Percentiles rank a stretch among this genome's conserved stretches.
Conservation (phyloP, 1,284 basidiomycete species). For the Tylopilus sp. region DNA sequence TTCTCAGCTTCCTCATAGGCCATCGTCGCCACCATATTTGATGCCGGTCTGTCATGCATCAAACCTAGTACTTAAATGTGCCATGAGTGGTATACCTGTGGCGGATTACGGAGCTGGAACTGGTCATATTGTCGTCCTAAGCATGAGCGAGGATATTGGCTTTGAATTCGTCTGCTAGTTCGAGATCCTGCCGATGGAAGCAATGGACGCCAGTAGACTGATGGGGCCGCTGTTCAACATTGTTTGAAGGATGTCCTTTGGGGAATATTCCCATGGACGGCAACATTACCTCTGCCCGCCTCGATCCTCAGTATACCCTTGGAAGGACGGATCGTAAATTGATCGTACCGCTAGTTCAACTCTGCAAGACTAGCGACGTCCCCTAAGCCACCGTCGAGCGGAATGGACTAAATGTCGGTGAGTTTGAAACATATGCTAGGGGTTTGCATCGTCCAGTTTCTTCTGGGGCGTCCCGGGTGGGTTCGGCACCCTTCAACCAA, state of each 20-base stretch:
- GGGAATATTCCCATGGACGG: not conserved
- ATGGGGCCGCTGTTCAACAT: conserved; percentile 20
- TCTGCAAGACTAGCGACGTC: conserved; percentile 47
- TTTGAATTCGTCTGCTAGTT: conserved; percentile 37
- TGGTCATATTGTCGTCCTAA: conserved; percentile 49
- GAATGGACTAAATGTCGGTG: conserved; percentile 56
- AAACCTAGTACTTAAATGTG: not conserved
- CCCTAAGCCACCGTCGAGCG: conserved; percentile 69
- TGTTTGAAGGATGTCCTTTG: conserved; percentile 36
- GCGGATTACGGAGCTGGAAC: conserved; percentile 71
- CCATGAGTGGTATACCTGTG: conserved; percentile 39
- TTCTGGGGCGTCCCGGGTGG: conserved; percentile 59
- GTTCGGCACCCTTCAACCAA: conserved; percentile 36
- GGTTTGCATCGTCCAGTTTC: conserved; percentile 41
- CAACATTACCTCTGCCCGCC: conserved; percentile 54
- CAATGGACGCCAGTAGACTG: conserved; percentile 9
- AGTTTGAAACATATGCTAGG: conserved; percentile 49
- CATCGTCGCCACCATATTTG: conserved; percentile 42
- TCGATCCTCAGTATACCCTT: conserved; percentile 68
- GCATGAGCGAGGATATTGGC: conserved; percentile 36
- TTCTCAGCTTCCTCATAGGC: conserved; percentile 27
- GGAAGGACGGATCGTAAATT: conserved; percentile 47
- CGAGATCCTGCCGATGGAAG: conserved; percentile 27
- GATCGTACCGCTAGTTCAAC: conserved; percentile 57
- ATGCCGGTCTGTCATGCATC: not conserved